Conservation (phyloP, 2,329 filamentous ascomycete species). For the Fusarium cicatricum region DNA sequence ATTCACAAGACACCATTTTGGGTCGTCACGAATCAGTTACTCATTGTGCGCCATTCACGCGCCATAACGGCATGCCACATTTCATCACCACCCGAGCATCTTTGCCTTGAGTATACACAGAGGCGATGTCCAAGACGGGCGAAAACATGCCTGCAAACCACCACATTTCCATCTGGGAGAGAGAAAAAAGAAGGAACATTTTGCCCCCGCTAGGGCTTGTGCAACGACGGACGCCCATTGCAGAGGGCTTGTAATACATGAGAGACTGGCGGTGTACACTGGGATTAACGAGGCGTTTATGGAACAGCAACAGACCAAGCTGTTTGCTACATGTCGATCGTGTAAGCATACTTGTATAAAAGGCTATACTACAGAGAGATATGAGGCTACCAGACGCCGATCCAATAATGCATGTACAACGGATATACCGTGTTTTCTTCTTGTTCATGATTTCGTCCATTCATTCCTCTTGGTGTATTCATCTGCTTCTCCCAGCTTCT, state of each 20-base stretch:
- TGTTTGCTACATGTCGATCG: neutral
- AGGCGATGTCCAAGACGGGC: conserved; percentile 5
- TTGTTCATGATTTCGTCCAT: conserved; percentile 13
- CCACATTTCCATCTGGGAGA: conserved; percentile 3
- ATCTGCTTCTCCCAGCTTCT: neutral
- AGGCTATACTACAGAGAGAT: conserved; percentile 9
- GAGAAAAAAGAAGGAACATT: neutral
- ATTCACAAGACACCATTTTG: conserved; percentile 11
- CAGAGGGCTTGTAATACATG: conserved; percentile 1
- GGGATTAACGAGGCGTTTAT: neutral
- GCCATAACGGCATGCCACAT: neutral
- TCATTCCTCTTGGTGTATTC: neutral
- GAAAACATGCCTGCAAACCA: conserved; percentile 18
- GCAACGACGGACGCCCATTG: neutral
- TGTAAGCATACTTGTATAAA: conserved; percentile 25
- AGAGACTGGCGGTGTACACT: neutral
- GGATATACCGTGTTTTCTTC: conserved; percentile 1
- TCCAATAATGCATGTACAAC: conserved; percentile 24
- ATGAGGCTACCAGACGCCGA: conserved; percentile 21
- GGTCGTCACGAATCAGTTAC: conserved; percentile 9
- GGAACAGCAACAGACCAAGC: neutral
- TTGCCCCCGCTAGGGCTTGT: neutral
- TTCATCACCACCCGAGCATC: neutral
- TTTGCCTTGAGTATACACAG: neutral
- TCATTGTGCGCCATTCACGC: neutral